phyloP scores from a whole-genome alignment of 148 eudicot genomes.

The Vaccinium myrtillus region DNA sequence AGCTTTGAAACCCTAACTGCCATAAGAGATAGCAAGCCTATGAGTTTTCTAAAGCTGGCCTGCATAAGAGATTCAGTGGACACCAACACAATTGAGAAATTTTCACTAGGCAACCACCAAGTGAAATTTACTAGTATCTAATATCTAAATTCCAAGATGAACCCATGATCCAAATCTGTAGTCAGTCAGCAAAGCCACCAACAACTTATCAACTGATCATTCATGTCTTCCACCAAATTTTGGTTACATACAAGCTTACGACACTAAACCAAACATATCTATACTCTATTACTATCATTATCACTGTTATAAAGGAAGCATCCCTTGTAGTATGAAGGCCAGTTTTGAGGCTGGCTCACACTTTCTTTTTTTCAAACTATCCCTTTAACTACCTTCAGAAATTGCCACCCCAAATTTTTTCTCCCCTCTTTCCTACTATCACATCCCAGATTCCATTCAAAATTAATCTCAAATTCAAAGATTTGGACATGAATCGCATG shows the following conservation, averaged over 20 bases:
- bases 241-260: background rate
- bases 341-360: background rate
- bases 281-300: too few species aligned
- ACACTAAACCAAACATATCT: background rate
- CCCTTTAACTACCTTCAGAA: background rate
- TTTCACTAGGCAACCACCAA: background rate
- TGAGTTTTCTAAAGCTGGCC: background rate
- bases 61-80: background rate
- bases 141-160: background rate
- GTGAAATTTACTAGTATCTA: background rate
- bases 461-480: too few species aligned
- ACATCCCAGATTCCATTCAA: background rate
- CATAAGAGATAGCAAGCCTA: background rate
- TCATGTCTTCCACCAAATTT: background rate
- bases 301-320: too few species aligned
- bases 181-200: background rate
- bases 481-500: too few species aligned
- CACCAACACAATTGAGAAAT: background rate
- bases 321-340: too few species aligned
- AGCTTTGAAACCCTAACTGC: background rate
- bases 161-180: background rate
- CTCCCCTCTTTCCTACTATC: background rate
- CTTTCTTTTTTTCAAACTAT: background rate
- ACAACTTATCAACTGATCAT: background rate
- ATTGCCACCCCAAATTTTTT: background rate